These are phyloP conservation scores for Hypoxylon intermedium DNA, from an alignment of 495 filamentous ascomycete genomes.

Conservation along the genomic window DNA sequence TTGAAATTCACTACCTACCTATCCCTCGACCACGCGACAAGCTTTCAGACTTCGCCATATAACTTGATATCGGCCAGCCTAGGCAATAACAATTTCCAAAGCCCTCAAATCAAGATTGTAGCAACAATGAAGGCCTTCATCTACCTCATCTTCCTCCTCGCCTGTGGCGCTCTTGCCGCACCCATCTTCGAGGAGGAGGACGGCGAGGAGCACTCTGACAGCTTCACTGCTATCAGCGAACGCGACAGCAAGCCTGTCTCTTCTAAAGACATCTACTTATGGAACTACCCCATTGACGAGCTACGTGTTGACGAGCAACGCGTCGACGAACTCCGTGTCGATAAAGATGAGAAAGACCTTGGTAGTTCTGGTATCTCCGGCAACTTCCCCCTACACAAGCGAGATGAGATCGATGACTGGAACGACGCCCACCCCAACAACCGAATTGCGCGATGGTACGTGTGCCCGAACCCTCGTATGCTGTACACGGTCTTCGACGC, in stretches of 20 bases:
- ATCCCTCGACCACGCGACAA: no score
- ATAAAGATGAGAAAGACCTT: no score
- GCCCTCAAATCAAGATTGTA: neutral
- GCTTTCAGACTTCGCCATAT: no score
- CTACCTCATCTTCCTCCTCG: neutral
- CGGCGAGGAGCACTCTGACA: neutral
- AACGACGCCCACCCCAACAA: conserved; percentile 5
- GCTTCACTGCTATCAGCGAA: neutral
- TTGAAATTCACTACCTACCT: no score
- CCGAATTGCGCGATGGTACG: conserved; percentile 6
- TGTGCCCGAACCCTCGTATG: conserved; percentile 6
- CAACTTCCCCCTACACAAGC: no score
- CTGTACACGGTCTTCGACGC: conserved; percentile 12
- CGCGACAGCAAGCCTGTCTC: neutral
- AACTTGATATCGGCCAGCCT: no score
- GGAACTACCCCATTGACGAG: no score
- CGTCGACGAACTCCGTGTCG: no score
- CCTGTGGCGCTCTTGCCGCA: neutral
- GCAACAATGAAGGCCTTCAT: conserved; percentile 12
- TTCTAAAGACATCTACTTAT: neutral
- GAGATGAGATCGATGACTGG: conserved; percentile 23
- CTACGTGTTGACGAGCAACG: no score
- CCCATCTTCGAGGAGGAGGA: neutral
- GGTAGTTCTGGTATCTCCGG: no score
- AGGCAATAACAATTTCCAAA: no score